Evolutionary conservation across 176 grass and related monocot species (phyloP).

Genomic region (Echinochloa phyllopogon): DNA sequence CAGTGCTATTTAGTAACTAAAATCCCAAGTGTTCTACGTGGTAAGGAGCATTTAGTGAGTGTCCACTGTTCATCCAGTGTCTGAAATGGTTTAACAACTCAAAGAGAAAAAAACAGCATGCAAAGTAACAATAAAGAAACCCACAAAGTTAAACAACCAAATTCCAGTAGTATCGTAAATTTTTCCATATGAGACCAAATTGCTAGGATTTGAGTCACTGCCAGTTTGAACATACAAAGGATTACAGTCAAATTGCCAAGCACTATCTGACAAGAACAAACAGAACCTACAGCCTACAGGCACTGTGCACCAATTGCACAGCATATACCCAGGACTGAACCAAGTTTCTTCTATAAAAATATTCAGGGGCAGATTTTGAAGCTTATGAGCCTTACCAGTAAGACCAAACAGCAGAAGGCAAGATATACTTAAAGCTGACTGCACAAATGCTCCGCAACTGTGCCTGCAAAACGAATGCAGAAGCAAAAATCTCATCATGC

Average conservation of each 20-base stretch:
- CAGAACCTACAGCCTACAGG: background rate
- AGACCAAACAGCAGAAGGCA: slow-evolving; percentile 15
- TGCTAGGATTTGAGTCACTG: background rate
- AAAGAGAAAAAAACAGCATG: background rate
- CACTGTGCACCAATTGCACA: background rate
- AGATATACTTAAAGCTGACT: slow-evolving; percentile 12
- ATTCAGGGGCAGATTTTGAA: background rate
- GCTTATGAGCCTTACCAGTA: slow-evolving; percentile 29
- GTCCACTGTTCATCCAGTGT: too few species aligned
- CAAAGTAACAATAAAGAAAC: background rate
- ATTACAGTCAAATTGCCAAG: background rate
- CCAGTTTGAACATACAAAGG: background rate
- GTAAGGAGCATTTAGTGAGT: background rate
- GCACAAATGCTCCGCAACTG: slow-evolving; percentile 10
- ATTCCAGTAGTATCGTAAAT: background rate
- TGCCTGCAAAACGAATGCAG: slow-evolving; percentile 27
- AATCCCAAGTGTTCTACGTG: background rate
- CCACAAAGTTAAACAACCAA: background rate
- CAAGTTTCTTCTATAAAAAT: slow-evolving; percentile 5
- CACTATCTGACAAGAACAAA: background rate
- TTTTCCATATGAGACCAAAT: background rate
- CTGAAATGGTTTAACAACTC: background rate
- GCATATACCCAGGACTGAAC: background rate
- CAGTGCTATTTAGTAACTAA: background rate
- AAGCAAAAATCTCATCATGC: background rate